Evolutionary conservation across 805 yeast species (phyloP), one percentile per base, ranked within the genome.

Genomic region (Komagataella pseudopastoris): DNA sequence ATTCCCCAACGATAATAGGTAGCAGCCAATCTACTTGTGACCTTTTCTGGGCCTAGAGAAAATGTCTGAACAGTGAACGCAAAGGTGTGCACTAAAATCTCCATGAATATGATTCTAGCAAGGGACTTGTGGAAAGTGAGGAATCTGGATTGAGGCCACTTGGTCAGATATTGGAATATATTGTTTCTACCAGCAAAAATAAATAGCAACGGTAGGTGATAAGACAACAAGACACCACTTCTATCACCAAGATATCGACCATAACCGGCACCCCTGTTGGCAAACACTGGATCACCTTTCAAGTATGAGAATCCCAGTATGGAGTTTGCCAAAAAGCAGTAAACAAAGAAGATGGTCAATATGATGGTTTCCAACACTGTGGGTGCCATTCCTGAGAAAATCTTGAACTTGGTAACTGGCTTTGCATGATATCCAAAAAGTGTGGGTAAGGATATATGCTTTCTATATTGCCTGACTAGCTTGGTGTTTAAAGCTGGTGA

Each of bases 161-260:
- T 75, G 1, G 87, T 77, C n/a, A 77, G n/a, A 77, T 78, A 77
- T 54, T 75, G 80, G 53, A 82, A 62, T 49, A 83, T 61, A 59
- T 81, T 82, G 63, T 82, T 82, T 57, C 87, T 66, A 46, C 85
- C 79, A 1, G 85, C 81, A 59, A 81, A 80, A 49, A 80, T 63
- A 36, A 78, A 66, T 46, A 80, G 55, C 47, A 79, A 61, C 2
- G 88, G 87, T 44, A 73, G 48, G 53, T 68, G 63, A 65, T 73
- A 63, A n/a, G 72, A 69, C 3, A 71, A 61, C 48, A 78, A 59
- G 23, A 80, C 70, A 2, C 80, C 85, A 1, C 80, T 58, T 58
- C 87, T 68, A 56, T 78, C 78, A 44, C 76, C 79, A 49, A 63
- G 54, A 51, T 70, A 72, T 57, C 70, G 60, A 6, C 64, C 53